Evolutionary conservation across 75 land plant genomes (phyloP), one percentile per base, ranked within the genome.

Genomic region (Cryptomeria japonica): DNA sequence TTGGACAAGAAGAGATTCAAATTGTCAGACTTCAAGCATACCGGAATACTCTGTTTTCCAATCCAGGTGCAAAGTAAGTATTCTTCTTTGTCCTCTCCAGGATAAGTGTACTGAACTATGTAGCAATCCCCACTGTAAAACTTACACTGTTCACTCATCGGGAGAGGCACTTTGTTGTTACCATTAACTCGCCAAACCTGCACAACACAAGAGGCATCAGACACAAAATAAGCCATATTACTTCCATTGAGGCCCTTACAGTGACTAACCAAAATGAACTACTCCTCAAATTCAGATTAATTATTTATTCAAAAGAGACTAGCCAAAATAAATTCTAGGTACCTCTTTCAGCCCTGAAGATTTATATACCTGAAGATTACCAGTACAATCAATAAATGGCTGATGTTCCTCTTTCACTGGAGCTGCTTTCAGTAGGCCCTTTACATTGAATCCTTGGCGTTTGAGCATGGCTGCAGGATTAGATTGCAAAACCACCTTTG

Each of bases 181-280:
- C 94, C 97, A 91, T 93, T 90, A 5, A 98, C 96, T 86, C 95
- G 93, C 99, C 99, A 98, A 87, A 97, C 97, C 99, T 98, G 90
- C 32, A 53, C 6, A 44, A 87, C 31, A 84, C 28, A 38, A 75
- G 68, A 88, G 39, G 11, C 22, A 79, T 79, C 11, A 79, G 82
- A 79, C 82, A 41, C 39, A 19, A 2, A 25, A 46, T 25, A 46
- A 46, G 31, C 47, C 2, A 46, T 13, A 44, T 46, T 44, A 2
- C n/a, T 82, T 46, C 15, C 5, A 82, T 82, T 82, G 5, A 41
- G 13, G 25, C 12, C 47, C 84, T n/a, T 82, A 13, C 0, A 11
- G n/a, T 42, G n/a, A 80, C 25, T 8, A 41, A 4, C 42, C 42
- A 41, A 41, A 41, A 41, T n/a, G 22, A 4, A 78, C 38, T 25